phyloP scores from a whole-genome alignment of 176 grass and related monocot genomes.

The Carex myosuroides region DNA sequence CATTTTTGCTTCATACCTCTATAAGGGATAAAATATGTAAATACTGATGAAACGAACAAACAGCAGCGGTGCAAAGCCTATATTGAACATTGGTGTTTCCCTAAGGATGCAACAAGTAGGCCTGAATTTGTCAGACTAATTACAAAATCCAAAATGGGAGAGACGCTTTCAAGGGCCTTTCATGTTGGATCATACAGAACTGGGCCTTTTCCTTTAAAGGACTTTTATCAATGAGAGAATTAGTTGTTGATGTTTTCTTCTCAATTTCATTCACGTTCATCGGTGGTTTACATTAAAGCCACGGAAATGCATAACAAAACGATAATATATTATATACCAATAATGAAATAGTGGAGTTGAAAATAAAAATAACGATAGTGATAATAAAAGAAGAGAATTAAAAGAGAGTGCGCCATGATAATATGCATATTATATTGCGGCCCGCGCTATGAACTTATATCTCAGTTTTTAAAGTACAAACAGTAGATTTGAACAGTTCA shows the following conservation, averaged over 20 bases:
- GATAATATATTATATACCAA: not conserved
- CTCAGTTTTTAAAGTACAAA: no score
- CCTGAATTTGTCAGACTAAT: not conserved
- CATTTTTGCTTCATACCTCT: no score
- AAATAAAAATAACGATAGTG: no score
- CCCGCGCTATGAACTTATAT: no score
- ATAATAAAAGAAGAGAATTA: no score
- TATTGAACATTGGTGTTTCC: no score
- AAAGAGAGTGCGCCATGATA: no score
- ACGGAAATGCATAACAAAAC: not conserved
- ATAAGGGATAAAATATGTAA: not conserved
- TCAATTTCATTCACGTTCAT: not conserved
- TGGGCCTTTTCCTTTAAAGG: not conserved
- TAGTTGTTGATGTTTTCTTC: not conserved
- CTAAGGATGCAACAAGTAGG: no score
- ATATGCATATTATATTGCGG: no score
- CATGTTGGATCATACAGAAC: not conserved
- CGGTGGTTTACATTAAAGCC: not conserved
- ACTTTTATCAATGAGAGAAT: not conserved
- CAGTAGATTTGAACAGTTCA: no score
- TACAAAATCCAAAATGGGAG: not conserved
- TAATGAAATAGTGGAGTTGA: not conserved
- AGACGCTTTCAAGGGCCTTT: not conserved
- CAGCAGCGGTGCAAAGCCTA: no score
- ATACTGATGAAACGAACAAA: not conserved